These are phyloP conservation scores for Pseudocercospora pini-densiflorae DNA, from an alignment of 2,329 filamentous ascomycete genomes.

Conservation along the genomic window DNA sequence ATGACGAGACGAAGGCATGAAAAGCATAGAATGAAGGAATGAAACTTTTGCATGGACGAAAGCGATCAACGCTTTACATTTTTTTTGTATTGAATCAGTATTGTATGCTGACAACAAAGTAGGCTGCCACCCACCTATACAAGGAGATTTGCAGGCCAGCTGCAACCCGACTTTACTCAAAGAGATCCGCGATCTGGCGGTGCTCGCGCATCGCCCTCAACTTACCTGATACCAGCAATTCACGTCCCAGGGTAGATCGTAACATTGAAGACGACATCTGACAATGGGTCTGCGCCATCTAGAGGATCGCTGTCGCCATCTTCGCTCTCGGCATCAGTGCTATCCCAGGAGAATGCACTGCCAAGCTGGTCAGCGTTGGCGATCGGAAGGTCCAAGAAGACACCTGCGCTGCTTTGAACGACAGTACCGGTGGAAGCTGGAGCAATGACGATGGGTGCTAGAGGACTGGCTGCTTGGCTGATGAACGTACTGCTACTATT, in stretches of 20 bases:
- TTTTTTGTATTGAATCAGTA: not conserved
- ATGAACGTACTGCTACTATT: not conserved
- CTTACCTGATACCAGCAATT: not conserved
- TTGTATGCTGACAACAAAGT: not conserved
- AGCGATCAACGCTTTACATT: not conserved
- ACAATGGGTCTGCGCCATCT: not conserved
- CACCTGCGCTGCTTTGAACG: not conserved
- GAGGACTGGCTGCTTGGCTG: not conserved
- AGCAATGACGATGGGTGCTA: not conserved
- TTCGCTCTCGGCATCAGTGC: not conserved
- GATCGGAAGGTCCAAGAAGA: not conserved
- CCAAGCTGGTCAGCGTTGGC: not conserved
- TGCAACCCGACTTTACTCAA: not conserved
- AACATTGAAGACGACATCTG: not conserved
- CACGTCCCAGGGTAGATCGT: not conserved
- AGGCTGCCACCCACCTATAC: not conserved
- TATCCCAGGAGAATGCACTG: constrained; percentile 12
- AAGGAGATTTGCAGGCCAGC: not conserved
- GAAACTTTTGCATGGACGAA: not conserved
- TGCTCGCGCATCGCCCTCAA: not conserved
- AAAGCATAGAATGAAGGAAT: not conserved
- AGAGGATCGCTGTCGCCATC: not conserved
- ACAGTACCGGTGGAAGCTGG: not conserved
- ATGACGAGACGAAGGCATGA: constrained; percentile 12
- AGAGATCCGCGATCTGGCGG: not conserved